phyloP scores from a whole-genome alignment of 768 basidiomycete genomes.

The Calocybe indica region DNA sequence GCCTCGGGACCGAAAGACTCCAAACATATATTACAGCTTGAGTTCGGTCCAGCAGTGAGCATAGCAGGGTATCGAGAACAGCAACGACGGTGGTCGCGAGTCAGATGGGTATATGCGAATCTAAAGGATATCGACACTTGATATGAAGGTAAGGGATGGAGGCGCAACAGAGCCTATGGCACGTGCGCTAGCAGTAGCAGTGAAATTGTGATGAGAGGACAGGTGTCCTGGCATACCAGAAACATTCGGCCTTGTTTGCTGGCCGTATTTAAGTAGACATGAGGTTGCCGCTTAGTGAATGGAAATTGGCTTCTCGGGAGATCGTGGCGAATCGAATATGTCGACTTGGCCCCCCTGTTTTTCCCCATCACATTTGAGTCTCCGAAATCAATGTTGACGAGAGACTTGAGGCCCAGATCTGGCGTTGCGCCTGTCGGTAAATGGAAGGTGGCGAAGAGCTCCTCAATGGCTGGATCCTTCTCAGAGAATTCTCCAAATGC shows the following conservation, averaged over 20 bases:
- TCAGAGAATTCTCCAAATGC: constrained; percentile 2
- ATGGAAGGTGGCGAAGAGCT: constrained; percentile 5
- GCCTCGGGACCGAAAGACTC: constrained; percentile 49
- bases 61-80: constrained; percentile 23
- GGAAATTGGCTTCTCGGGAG: constrained; percentile 23
- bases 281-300: constrained; percentile 35
- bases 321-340: constrained; percentile 27
- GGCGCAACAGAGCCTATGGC: constrained; percentile 7
- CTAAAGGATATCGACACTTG: constrained; percentile 11
- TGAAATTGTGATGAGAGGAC: constrained; percentile 20
- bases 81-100: too few relatives aligned
- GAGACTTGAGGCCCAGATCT: constrained; percentile 15
- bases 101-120: too few relatives aligned
- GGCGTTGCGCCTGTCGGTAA: constrained; percentile 13
- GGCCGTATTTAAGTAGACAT: constrained; percentile 34
- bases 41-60: constrained; percentile 61
- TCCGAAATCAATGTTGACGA: constrained; percentile 10
- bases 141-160: constrained; percentile 12
- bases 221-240: constrained; percentile 28
- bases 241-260: constrained; percentile 21
- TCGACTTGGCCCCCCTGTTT: constrained; percentile 21
- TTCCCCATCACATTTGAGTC: constrained; percentile 23
- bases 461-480: constrained; percentile 1
- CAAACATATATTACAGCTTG: constrained; percentile 73
- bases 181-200: constrained; percentile 8